Evolutionary conservation across 2,329 filamentous ascomycete genomes (phyloP).

Genomic region (Aspergillus quadricinctus): DNA sequence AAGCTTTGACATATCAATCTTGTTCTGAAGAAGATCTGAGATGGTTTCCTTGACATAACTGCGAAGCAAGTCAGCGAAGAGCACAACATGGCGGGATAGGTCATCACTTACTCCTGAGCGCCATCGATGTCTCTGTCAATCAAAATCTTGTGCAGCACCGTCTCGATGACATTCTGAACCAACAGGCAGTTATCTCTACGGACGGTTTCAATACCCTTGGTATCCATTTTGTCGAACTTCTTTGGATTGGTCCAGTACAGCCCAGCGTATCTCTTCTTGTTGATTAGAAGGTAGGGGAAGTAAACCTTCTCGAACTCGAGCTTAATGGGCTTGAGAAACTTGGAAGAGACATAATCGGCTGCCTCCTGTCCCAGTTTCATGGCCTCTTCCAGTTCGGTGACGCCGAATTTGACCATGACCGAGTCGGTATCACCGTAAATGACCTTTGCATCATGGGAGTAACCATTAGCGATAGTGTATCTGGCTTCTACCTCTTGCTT

Average conservation of each 20-base stretch:
- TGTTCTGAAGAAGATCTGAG: slow-evolving; percentile 91
- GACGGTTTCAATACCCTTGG: slow-evolving; percentile 97
- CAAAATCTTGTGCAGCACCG: slow-evolving; percentile 88
- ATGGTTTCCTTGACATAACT: slow-evolving; percentile 97
- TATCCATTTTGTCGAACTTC: slow-evolving; percentile 99
- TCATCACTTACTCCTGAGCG: slow-evolving; percentile 75
- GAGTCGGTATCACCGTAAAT: slow-evolving; percentile 99
- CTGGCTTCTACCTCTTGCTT: slow-evolving; percentile 89
- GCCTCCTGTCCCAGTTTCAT: slow-evolving; percentile 97
- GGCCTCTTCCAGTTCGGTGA: slow-evolving; percentile 75
- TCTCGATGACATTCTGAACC: slow-evolving; percentile 96
- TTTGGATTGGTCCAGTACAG: slow-evolving; percentile 92
- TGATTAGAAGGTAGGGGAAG: slow-evolving; percentile 95
- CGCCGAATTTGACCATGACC: slow-evolving; percentile 99
- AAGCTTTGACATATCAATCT: slow-evolving; percentile 97
- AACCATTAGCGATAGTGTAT: slow-evolving; percentile 91
- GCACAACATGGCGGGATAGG: not conserved
- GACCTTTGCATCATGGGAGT: slow-evolving; percentile 89
- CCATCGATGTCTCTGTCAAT: slow-evolving; percentile 88
- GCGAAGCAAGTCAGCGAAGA: slow-evolving; percentile 33
- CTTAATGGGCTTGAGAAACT: slow-evolving; percentile 96
- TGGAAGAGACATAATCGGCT: slow-evolving; percentile 78
- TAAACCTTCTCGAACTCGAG: slow-evolving; percentile 99
- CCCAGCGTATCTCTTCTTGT: slow-evolving; percentile 99
- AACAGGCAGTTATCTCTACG: slow-evolving; percentile 92